These are phyloP conservation scores for Mitragyna speciosa DNA, from an alignment of 257 asterid genomes.

Conservation along the genomic window DNA sequence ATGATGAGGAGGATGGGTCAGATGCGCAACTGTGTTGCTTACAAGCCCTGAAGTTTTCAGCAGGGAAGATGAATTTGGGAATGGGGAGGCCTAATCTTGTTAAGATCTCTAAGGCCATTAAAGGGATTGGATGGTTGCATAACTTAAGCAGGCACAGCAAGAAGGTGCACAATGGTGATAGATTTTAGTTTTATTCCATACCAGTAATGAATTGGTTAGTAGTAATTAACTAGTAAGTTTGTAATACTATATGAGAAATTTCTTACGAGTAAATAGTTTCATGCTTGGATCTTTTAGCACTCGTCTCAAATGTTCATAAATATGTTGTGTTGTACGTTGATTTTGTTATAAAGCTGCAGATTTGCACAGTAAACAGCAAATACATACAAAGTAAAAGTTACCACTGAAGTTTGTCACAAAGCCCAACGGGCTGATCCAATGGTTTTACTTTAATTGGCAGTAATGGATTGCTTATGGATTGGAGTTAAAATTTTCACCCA, in stretches of 20 bases:
- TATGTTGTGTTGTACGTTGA: not conserved
- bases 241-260: not conserved
- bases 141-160: constrained; percentile 59
- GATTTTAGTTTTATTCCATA: constrained; percentile 12
- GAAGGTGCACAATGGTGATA: constrained; percentile 77
- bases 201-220: not conserved
- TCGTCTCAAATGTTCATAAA: not conserved
- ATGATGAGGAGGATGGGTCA: constrained; percentile 30
- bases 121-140: constrained; percentile 86
- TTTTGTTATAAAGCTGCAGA: no score
- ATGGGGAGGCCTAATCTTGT: constrained; percentile 70
- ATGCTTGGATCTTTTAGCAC: not conserved
- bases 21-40: constrained; percentile 61
- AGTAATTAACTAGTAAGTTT: not conserved
- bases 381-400: no score
- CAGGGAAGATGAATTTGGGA: constrained; percentile 80
- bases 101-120: constrained; percentile 74
- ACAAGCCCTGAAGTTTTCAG: constrained; percentile 70
- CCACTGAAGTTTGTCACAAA: no score
- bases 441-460: no score
- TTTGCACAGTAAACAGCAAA: no score
- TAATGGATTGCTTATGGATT: no score
- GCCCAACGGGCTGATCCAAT: no score
- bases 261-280: not conserved
- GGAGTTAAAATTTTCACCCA: no score